Percentiles rank a stretch among this genome's conserved stretches.
These are phyloP conservation scores for Boehmeria nivea DNA, from an alignment of 306 rosid species.

Conservation along the genomic window DNA sequence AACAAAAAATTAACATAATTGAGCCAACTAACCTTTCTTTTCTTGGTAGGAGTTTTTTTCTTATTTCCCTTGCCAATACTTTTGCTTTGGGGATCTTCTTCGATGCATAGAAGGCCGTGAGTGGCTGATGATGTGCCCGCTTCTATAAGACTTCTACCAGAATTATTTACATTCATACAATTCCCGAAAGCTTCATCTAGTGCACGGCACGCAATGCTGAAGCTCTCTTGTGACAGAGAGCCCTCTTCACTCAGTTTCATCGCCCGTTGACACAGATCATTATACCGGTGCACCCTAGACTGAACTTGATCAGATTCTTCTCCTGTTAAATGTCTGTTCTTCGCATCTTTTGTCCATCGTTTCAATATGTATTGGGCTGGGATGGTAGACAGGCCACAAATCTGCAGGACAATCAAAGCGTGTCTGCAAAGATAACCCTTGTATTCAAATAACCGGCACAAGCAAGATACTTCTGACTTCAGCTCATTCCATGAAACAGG, in stretches of 20 bases:
- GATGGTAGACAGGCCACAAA: conserved; percentile 64
- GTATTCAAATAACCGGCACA: conserved; percentile 80
- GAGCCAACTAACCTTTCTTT: conserved; percentile 65
- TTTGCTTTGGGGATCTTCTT: conserved; percentile 79
- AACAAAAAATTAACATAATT: not conserved
- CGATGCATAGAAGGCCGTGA: conserved; percentile 61
- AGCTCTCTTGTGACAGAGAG: conserved; percentile 84
- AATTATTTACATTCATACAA: conserved; percentile 59
- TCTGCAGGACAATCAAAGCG: conserved; percentile 90
- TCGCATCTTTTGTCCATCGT: conserved; percentile 90
- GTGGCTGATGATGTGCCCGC: conserved; percentile 64
- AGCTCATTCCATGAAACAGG: conserved; percentile 59
- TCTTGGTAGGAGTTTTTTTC: conserved; percentile 86
- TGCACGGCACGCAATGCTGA: conserved; percentile 62
- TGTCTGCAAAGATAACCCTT: conserved; percentile 97
- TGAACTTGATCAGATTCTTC: conserved; percentile 54
- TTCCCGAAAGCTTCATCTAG: conserved; percentile 62
- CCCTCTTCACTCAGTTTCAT: conserved; percentile 79
- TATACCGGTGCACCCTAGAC: conserved; percentile 70
- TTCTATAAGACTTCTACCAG: conserved; percentile 59
- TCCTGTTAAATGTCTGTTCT: conserved; percentile 52
- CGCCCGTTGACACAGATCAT: conserved; percentile 71
- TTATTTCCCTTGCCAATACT: conserved; percentile 64
- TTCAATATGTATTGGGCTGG: conserved; percentile 82
- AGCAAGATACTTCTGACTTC: conserved; percentile 70